Conservation (phyloP, 345 rosid genomes). For the Psidium guajava region DNA sequence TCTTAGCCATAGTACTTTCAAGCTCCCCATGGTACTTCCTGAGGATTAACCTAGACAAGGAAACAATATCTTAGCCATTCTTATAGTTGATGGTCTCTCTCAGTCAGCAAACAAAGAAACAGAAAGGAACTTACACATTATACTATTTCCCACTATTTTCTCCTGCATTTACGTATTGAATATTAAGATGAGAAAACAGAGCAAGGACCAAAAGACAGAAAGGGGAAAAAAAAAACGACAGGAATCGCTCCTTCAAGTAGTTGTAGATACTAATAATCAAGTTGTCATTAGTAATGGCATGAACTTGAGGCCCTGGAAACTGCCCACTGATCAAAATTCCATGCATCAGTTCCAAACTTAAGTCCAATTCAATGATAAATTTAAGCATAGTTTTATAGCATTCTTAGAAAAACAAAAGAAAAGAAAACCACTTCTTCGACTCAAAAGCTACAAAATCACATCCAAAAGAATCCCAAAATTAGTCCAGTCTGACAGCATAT, state of each 20-base stretch:
- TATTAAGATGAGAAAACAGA: not conserved
- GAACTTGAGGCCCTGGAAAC: conserved; percentile 70
- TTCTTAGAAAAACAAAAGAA: not conserved
- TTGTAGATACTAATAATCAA: conserved; percentile 50
- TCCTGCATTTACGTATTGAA: not conserved
- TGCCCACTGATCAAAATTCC: conserved; percentile 49
- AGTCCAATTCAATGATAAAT: not conserved
- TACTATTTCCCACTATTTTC: not conserved
- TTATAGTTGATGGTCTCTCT: not conserved
- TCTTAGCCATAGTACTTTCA: not conserved
- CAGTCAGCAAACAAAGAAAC: not conserved
- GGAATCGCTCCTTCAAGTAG: conserved; percentile 53
- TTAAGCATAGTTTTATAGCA: not conserved
- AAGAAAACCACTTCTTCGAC: not conserved
- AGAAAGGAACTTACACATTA: not conserved
- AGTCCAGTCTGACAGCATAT: not conserved
- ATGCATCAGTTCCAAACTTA: conserved; percentile 17
- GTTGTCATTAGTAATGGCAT: conserved; percentile 52
- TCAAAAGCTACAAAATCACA: conserved; percentile 29
- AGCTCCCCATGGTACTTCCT: not conserved
- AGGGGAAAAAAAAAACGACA: not conserved
- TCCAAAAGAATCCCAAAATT: conserved; percentile 8
- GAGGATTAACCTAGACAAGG: not conserved
- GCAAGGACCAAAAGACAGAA: not conserved
- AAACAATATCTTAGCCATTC: not conserved